Base-by-base conservation (phyloP, 164 flowering plant species). In the Kingdonia uniflora region DNA sequence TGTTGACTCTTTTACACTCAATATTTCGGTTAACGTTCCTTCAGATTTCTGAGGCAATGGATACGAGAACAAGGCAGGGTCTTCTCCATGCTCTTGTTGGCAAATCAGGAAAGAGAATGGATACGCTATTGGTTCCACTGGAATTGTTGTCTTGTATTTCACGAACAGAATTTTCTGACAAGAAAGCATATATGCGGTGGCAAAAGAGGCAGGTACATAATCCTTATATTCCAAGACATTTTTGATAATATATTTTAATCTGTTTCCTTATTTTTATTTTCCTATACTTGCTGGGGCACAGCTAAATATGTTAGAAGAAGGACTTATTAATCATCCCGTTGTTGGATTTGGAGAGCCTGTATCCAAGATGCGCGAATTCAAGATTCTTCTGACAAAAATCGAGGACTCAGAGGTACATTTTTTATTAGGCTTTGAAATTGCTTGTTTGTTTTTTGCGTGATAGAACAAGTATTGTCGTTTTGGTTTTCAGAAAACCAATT, bases 321-420 rank as follows among this genome's bases (percentile, higher is more conserved):
- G 99, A 59, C 91, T 94, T 60, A 57, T 94, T 52, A 84, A 89
- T 72, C 82, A 86, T 62, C 86, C 99, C 49, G 95, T 52, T 55
- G 87, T 89, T 40, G 97, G 96, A 54, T 89, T 84, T 76, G 91
- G 85, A 25, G 96, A 94, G 65, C 78, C 87, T 61, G 85, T 91
- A 41, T 79, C 80, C 37, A 84, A 76, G 70, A 74, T 80, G 20
- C 89, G 70, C 60, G 96, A 89, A 22, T 58, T 89, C 64, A 77
- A 83, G 68, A 68, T 62, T 65, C 80, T 94, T 55, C 68, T 89
- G 69, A 74, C 71, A 45, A 92, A 79, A 74, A 86, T 94, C 52
- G 96, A 94, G 75, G 97, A 94, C 69, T 83, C 99, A 59, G 99
- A 94, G 95, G 99, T 92, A 49, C 51, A 60, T n/a, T n/a, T n/a